Evolutionary conservation across 1,139 yeast genomes (phyloP), one percentile per base, ranked within the genome.

Genomic region (Meyerozyma elateridarum): DNA sequence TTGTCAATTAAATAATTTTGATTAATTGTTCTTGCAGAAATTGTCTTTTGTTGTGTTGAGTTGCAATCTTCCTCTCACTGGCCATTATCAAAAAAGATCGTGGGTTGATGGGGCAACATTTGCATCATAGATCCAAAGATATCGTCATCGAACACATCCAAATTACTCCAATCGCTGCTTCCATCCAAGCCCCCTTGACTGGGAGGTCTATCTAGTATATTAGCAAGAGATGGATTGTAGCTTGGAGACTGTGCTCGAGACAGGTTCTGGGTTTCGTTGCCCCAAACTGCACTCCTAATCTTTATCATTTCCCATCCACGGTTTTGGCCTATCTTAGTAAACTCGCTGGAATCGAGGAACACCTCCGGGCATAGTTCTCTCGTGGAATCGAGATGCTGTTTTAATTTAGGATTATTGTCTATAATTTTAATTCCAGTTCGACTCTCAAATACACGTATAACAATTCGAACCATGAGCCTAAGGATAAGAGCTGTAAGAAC

Each of bases 331-430:
- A 15, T 24, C 6, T 14, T 24, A 2, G 15, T 6, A 12, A 24
- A 24, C 8, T 24, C 27, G 14, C 15, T 18, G 9, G 18, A 4
- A 8, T 28, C 38, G 15, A 37, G 32, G 26, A 46, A 46, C 14
- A 61, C 30, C 11, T 57, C 60, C 0, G 70, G 69, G 36, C 48
- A 56, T 7, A 44, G 32, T 12, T 19, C 30, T 29, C 51, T 40
- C n/a, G 52, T 45, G 22, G 42, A 37, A 4, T 51, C 48, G 17
- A 65, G 45, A 35, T 61, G 59, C 2, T 42, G 39, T 20, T 38
- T 36, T 15, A 64, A 46, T 15, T 24, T 24, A 8, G 45, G 45
- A 25, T 46, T 31, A 6, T 37, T 35, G 1, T 42, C 50, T 11
- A 24, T 13, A 21, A 57, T 42, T 6, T 34, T 32, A 9, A 45